Evolutionary conservation across 176 grass and related monocot species (phyloP).

Genomic region (maize (Zea mays)): DNA sequence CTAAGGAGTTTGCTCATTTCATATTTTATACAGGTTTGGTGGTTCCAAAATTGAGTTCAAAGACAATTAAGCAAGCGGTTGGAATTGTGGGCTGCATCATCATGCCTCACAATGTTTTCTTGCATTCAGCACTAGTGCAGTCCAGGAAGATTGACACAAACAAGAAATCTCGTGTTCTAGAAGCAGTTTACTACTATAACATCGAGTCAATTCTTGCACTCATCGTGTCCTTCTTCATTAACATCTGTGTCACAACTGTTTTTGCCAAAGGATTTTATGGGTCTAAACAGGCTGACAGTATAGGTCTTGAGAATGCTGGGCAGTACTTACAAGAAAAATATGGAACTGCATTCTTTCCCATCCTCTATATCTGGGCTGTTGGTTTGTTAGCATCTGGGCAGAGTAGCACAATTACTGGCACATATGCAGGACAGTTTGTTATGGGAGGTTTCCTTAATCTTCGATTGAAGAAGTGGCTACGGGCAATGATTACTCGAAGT

Average conservation of each 20-base stretch:
- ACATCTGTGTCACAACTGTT: conserved; percentile 81
- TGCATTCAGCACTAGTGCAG: conserved; percentile 89
- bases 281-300: conserved; percentile 55
- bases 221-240: conserved; percentile 80
- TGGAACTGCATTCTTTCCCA: conserved; percentile 65
- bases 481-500: conserved; percentile 82
- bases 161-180: conserved; percentile 74
- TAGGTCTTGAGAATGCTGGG: conserved; percentile 94
- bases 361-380: conserved; percentile 93
- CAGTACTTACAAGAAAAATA: conserved; percentile 93
- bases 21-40: conserved; percentile 58
- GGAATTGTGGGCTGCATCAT: conserved; percentile 93
- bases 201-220: conserved; percentile 85
- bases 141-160: conserved; percentile 79
- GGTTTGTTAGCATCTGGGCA: conserved; percentile 89
- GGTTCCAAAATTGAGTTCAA: conserved; percentile 77
- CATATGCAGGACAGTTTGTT: conserved; percentile 89
- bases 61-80: conserved; percentile 80
- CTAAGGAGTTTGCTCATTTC: conserved; percentile 29
- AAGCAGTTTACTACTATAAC: conserved; percentile 88
- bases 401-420: conserved; percentile 91
- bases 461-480: conserved; percentile 90
- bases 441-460: conserved; percentile 97
- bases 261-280: conserved; percentile 95
- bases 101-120: conserved; percentile 91